Base-by-base conservation (phyloP, 495 filamentous ascomycete genomes). In the Penicillium herquei region DNA sequence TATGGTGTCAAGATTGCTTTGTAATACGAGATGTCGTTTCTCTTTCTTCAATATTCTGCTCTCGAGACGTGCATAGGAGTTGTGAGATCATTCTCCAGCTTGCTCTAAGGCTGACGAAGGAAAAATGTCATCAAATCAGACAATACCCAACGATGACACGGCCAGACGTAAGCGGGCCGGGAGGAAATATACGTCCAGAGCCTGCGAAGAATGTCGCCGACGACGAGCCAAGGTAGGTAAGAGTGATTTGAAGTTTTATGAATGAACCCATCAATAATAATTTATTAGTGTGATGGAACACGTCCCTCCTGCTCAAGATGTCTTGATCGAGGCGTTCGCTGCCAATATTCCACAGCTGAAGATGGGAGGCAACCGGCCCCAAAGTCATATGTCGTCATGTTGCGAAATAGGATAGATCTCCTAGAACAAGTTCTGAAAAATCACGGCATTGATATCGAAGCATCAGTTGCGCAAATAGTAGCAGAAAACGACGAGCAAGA, bases 201-300 rank as follows among this genome's bases (percentile, higher is more conserved):
- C 68, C 3, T 70, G 65, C 30, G 58, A 68, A 32, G 61, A 63
- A 56, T 70, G 68, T 26, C 68, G 68, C n/a, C 60, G 62, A 8
- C 63, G 65, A 50, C 55, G 65, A 50, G 63, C 68, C 8, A 70
- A 68, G 59, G 67, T 68, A 56, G 49, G 3, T 17, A 39, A 46
- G 33, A 50, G 14, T 11, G 42, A 42, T 48, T 26, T 37, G 18
- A 13, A 52, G 11, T 46, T 21, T 30, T 26, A 26, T 26, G 18
- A 11, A 21, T 21, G 26, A 46, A 46, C 10, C 43, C 7, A 30
- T 30, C 30, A 46, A 46, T 18, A 7, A 30, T 26, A 8, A 21
- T 18, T 30, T 30, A 46, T 46, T 21, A 70, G 65, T 68, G 63
- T 34, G 65, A 70, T 55, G 67, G 67, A 0, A 14, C 7, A 18